Percentiles rank a stretch among this genome's conserved stretches.
These are phyloP conservation scores for Osmanthus fragrans DNA, from an alignment of 257 asterid genomes.

Conservation along the genomic window DNA sequence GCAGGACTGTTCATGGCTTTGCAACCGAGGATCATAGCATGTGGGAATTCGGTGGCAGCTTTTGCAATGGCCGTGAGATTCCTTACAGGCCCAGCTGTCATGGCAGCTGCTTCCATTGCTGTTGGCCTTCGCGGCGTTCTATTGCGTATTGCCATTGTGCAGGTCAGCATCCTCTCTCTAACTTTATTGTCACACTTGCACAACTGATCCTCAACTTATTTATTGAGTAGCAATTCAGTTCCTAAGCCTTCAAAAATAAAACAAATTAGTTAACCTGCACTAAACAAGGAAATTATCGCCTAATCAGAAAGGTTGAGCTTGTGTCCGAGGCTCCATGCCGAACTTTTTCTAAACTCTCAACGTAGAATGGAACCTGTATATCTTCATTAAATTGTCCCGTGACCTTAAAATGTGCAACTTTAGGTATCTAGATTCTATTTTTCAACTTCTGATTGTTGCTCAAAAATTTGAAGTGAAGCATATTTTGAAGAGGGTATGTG, in stretches of 20 bases:
- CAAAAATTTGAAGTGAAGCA: not conserved
- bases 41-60: slow-evolving; percentile 56
- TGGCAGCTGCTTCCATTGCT: slow-evolving; percentile 59
- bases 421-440: not conserved
- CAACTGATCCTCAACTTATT: not conserved
- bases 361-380: no score
- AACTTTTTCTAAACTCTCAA: not conserved
- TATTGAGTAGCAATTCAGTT: not conserved
- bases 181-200: not conserved
- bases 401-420: not conserved
- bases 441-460: not conserved
- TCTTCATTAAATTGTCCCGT: not conserved
- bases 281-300: not conserved
- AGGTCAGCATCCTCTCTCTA: slow-evolving; percentile 30
- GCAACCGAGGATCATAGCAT: slow-evolving; percentile 61
- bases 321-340: no score
- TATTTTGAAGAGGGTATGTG: not conserved
- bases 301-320: no score
- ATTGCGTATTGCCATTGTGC: slow-evolving; percentile 54
- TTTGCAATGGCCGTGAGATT: slow-evolving; percentile 60
- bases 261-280: not conserved
- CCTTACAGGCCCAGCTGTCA: slow-evolving; percentile 63
- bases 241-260: not conserved
- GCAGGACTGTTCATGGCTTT: slow-evolving; percentile 63
- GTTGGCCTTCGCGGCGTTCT: slow-evolving; percentile 60